These are phyloP conservation scores for Ceratobasidium sp. DNA, from an alignment of 1,284 basidiomycete species.

Conservation along the genomic window DNA sequence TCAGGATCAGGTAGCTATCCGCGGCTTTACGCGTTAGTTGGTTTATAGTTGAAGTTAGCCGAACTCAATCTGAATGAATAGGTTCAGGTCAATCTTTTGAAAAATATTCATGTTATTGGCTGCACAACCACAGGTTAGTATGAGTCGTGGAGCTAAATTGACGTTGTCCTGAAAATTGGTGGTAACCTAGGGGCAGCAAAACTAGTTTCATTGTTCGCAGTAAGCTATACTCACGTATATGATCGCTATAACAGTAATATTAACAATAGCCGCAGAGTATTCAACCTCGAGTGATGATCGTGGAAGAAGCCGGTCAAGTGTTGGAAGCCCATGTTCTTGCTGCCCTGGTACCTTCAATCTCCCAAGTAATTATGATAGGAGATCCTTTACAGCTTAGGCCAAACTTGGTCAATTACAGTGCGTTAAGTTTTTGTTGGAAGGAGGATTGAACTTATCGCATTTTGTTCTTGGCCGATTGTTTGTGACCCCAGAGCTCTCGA, in stretches of 20 bases:
- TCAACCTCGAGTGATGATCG: constrained; percentile 67
- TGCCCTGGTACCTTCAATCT: constrained; percentile 54
- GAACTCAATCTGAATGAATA: constrained; percentile 54
- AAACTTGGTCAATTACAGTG: constrained; percentile 73
- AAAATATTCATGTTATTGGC: constrained; percentile 71
- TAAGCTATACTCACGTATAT: constrained; percentile 52
- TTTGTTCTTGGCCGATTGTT: not conserved
- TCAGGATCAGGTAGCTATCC: constrained; percentile 22
- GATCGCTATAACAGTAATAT: constrained; percentile 8
- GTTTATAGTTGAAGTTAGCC: constrained; percentile 4
- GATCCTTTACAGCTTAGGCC: constrained; percentile 79
- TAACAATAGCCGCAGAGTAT: constrained; percentile 60
- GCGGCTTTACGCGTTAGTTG: not conserved
- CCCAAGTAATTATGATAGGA: constrained; percentile 76
- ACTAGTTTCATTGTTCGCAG: constrained; percentile 69
- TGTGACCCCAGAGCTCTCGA: constrained; percentile 62
- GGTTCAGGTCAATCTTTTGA: constrained; percentile 64
- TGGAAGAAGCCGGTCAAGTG: constrained; percentile 83
- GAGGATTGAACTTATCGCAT: not conserved
- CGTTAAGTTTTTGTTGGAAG: constrained; percentile 49
- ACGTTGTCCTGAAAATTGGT: no score
- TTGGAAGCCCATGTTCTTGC: constrained; percentile 77
- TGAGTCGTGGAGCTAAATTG: no score
- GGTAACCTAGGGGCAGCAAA: constrained; percentile 74
- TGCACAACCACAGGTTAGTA: constrained; percentile 74